Base-by-base conservation (phyloP, 352 stramenopile species). In the Phytophthora fragariae region DNA sequence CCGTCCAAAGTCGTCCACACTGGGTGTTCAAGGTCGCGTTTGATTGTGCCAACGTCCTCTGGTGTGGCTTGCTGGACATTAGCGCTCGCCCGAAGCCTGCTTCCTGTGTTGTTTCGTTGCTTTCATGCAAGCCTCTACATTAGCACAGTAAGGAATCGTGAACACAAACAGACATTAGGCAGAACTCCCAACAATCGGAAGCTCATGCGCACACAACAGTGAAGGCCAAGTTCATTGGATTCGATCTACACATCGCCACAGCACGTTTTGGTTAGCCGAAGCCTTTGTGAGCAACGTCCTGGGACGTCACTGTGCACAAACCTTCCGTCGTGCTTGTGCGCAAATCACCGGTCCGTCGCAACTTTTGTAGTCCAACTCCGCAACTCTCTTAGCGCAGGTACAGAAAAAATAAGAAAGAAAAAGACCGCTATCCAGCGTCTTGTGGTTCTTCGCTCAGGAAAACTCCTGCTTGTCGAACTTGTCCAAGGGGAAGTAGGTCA, bases 401-500 rank as follows among this genome's bases (percentile, higher is more conserved):
- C 41, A 73, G 46, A 68, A 74, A 68, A 49, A 29, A 76, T 57
- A 57, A 57, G 57, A 75, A 70, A 49, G 21, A 67, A 57, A 73
- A 68, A 67, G 21, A 68, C 31, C 50, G 62, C 68, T 73, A 57
- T 24, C 65, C 46, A 59, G 46, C 57, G 44, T 56, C 44, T 74
- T 62, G 55, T 53, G 55, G 3, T 66, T 49, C 53, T 55, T 61
- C 27, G 39, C 62, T 92, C 64, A 94, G 33, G 68, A 82, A 50
- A 95, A 86, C 14, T 87, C 75, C 58, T 81, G 83, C 73, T 82
- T 78, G 52, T 95, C 82, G 57, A 96, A 92, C 72, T 91, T 94
- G 67, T 77, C 80, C 46, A 91, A 24, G 3, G 88, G 69, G 60
- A 92, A 95, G 70, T 93, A 94, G 24, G 83, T 89, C 57, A 96